Percentiles rank a stretch among this genome's conserved stretches.
Conservation (phyloP, 1,284 basidiomycete genomes). For the Ganoderma meredithae region DNA sequence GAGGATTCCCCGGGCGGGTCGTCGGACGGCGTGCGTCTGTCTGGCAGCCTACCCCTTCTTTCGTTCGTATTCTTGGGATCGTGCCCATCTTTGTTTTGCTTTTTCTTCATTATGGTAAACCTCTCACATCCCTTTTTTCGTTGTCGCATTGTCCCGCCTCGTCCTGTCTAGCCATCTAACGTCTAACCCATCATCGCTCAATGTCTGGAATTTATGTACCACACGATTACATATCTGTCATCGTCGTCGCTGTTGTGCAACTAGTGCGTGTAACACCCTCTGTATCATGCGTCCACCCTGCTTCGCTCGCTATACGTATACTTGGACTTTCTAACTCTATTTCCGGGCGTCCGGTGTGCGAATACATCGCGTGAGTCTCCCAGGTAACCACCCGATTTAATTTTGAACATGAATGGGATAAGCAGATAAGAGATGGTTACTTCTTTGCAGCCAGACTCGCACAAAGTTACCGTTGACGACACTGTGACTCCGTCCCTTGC, state of each 20-base stretch:
- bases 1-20: neutral
- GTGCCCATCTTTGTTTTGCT: neutral
- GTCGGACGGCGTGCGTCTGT: neutral
- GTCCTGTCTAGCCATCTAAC: neutral
- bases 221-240: neutral
- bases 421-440: neutral
- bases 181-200: neutral
- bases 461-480: too few species aligned
- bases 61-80: neutral
- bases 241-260: conserved; percentile 10
- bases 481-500: too few species aligned
- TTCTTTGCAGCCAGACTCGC: too few species aligned
- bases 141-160: neutral
- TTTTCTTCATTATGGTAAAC: neutral
- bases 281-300: neutral
- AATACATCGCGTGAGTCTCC: neutral
- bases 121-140: neutral
- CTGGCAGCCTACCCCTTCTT: neutral
- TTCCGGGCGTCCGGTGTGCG: neutral
- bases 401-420: neutral
- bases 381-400: neutral
- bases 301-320: conserved; percentile 11
- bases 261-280: conserved; percentile 8
- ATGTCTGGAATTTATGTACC: conserved; percentile 1
- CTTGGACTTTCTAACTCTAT: neutral